These are phyloP conservation scores for Dorcoceras hygrometricum DNA, from an alignment of 257 asterid genomes.

Conservation along the genomic window DNA sequence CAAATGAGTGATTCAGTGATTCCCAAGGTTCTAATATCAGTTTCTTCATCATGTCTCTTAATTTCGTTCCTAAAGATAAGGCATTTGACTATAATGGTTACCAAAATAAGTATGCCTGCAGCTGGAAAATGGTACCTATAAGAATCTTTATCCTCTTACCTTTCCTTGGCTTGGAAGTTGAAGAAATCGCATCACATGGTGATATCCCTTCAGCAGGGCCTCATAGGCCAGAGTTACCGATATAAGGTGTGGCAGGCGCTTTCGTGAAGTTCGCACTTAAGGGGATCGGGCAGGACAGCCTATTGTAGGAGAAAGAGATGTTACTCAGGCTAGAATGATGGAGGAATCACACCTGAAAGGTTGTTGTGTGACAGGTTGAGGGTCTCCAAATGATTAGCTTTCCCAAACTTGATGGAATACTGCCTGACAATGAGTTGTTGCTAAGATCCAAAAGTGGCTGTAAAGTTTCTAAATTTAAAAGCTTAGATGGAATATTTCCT, in stretches of 20 bases:
- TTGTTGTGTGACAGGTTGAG: constrained; percentile 64
- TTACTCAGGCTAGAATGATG: constrained; percentile 44
- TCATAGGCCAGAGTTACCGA: constrained; percentile 60
- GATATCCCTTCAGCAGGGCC: constrained; percentile 55
- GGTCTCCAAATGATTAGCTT: constrained; percentile 44
- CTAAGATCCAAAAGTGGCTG: constrained; percentile 60
- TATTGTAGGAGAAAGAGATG: constrained; percentile 62
- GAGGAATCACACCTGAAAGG: constrained; percentile 65
- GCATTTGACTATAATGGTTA: constrained; percentile 30
- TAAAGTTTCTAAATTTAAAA: constrained; percentile 48
- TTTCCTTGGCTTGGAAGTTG: constrained; percentile 33
- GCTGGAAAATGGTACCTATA: constrained; percentile 45
- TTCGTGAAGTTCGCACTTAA: constrained; percentile 32
- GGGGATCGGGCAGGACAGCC: constrained; percentile 67
- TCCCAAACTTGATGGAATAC: constrained; percentile 55
- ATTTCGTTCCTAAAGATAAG: constrained; percentile 34
- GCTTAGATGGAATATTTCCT: constrained; percentile 54
- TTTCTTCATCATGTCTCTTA: constrained; percentile 42
- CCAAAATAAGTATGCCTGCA: constrained; percentile 39
- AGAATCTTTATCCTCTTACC: constrained; percentile 41
- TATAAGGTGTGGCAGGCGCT: constrained; percentile 45
- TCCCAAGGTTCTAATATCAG: constrained; percentile 27
- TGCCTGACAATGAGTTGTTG: constrained; percentile 55
- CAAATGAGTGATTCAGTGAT: constrained; percentile 54
- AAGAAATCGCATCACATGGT: constrained; percentile 38